These are phyloP conservation scores for Crepidotus sp. DNA, from an alignment of 1,284 basidiomycete species.

Conservation along the genomic window DNA sequence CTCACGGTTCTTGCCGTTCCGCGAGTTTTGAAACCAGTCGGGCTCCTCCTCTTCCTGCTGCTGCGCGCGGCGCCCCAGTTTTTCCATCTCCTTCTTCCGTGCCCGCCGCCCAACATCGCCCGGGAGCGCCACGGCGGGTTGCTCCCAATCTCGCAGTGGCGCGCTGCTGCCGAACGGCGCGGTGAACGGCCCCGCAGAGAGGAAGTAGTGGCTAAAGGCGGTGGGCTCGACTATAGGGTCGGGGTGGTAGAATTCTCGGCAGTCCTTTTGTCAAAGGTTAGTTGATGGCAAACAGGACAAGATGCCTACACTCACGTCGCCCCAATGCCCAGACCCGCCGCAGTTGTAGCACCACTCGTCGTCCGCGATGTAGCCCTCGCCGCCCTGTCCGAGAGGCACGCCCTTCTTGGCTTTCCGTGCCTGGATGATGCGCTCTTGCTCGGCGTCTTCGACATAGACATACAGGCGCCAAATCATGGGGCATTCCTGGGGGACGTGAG, in stretches of 20 bases:
- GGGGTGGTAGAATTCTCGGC: slow-evolving; percentile 42
- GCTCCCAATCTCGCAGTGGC: slow-evolving; percentile 34
- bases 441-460: slow-evolving; percentile 57
- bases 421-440: slow-evolving; percentile 41
- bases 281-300: neutral
- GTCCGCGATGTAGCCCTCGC: slow-evolving; percentile 64
- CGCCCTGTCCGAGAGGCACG: slow-evolving; percentile 55
- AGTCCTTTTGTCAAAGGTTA: slow-evolving; percentile 48
- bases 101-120: slow-evolving; percentile 54
- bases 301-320: slow-evolving; percentile 58
- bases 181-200: slow-evolving; percentile 67
- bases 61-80: slow-evolving; percentile 41
- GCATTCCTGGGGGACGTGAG: slow-evolving; percentile 52
- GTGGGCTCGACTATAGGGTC: slow-evolving; percentile 53
- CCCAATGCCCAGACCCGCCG: slow-evolving; percentile 70
- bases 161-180: slow-evolving; percentile 29
- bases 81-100: slow-evolving; percentile 49
- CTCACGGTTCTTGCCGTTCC: slow-evolving; percentile 15
- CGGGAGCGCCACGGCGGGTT: slow-evolving; percentile 26
- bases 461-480: slow-evolving; percentile 86
- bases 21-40: slow-evolving; percentile 47
- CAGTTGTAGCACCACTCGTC: slow-evolving; percentile 89
- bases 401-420: slow-evolving; percentile 40
- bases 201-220: slow-evolving; percentile 68
- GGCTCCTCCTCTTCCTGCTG: slow-evolving; percentile 39